Base-by-base conservation (phyloP, 352 stramenopile genomes). In the Phytophthora lateralis region DNA sequence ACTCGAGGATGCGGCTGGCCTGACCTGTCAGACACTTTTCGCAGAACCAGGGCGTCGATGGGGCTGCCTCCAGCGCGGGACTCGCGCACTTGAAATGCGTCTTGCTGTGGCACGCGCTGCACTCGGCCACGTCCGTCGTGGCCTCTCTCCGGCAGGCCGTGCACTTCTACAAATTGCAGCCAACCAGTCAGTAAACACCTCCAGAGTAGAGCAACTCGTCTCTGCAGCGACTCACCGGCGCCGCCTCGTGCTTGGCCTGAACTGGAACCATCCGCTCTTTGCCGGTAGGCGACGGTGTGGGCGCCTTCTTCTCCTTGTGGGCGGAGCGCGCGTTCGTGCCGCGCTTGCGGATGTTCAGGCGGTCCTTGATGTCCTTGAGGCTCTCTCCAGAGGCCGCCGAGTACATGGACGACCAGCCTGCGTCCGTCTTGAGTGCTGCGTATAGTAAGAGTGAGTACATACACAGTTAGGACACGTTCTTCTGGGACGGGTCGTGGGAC, bases 341-440 rank as follows among this genome's bases (percentile, higher is more conserved):
- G 41, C 81, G 75, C 65, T 86, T 89, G 48, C 78, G 75, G 59
- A 91, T 88, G 57, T 90, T 90, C 10, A 89, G 58, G 4, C 78
- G 73, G 53, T 93, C 83, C 44, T 89, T 89, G 29, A 93, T 88
- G 47, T 93, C 83, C 44, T 93, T 93, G 6, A 93, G 71, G 49
- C 83, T 91, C 46, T 90, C 78, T 2, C 82, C 80, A 2, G 79
- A 79, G 4, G 72, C 65, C 0, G 81, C 76, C 12, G 81, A 84
- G 50, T 88, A 93, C 75, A 93, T 88, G 52, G 83, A 91, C 17
- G 78, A 85, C 83, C 83, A 93, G 8, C 81, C 83, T n/a, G 83
- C 81, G 49, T 93, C 83, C 35, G 75, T 88, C 71, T 93, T 90
- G 21, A 92, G 63, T 14, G 75, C 78, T 89, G 34, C 5, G 24